Base-by-base conservation (phyloP, 306 rosid genomes). In the Inga laurina region DNA sequence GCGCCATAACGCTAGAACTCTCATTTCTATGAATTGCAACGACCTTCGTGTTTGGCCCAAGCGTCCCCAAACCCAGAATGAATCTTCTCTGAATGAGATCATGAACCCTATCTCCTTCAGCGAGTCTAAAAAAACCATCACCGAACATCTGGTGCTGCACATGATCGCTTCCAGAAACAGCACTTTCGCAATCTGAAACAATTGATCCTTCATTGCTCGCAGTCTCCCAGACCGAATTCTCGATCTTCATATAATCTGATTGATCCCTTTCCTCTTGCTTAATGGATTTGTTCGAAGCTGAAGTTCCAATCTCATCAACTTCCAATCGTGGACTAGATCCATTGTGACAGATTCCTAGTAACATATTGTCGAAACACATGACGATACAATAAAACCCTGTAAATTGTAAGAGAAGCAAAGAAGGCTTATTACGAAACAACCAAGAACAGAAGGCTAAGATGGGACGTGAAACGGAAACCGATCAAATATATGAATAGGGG, bases 121-220 rank as follows among this genome's bases (percentile, higher is more conserved):
- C 65, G 8, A 91, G 89, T 72, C 74, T 80, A 2, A 78, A 76
- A 41, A 85, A 41, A 1, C 85, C 85, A 0, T 59, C 85, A 2
- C 76, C 79, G 48, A 75, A 68, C 76, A 66, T 27, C 9, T 34
- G 82, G 39, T 24, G 24, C 19, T 66, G 82, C 52, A 52, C 79
- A 54, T 15, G 10, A 15, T 49, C 65, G 10, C 75, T 71, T 21
- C 89, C 90, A 21, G 86, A 79, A 44, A 89, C 86, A 10, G 80
- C 79, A 64, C 96, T 95, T 79, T 90, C 93, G 80, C 86, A 85
- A 48, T 89, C 96, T n/a, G 97, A 93, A 84, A 90, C 84, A 10
- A 45, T 45, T 3, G 93, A 83, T 4, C 84, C 94, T 4, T 84
- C 88, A n/a, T 86, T 81, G 61, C 65, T 45, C 51, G 51, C 13